Evolutionary conservation across 2,329 filamentous ascomycete species (phyloP).

Genomic region (Thyridium curvatum): DNA sequence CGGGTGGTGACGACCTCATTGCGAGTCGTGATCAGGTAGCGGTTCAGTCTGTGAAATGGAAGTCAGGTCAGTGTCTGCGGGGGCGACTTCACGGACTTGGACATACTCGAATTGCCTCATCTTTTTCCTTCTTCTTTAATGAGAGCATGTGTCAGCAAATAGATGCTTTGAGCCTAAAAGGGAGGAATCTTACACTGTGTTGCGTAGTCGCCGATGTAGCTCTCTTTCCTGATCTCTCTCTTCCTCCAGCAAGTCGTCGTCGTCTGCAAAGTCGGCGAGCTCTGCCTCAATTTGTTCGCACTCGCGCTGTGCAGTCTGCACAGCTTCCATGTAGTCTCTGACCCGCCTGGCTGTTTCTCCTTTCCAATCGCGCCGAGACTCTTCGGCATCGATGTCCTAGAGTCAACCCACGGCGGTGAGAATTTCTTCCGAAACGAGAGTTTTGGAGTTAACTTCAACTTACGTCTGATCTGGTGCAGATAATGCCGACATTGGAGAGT

Average conservation of each 20-base stretch:
- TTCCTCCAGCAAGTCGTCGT: slow-evolving; percentile 4
- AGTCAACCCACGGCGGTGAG: neutral
- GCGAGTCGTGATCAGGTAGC: slow-evolving; percentile 28
- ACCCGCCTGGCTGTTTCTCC: slow-evolving; percentile 13
- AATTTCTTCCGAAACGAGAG: neutral
- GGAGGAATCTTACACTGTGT: neutral
- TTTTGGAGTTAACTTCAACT: neutral
- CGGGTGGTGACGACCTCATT: slow-evolving; percentile 24
- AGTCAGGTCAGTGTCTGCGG: too few relatives aligned
- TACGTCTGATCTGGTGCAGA: slow-evolving; percentile 35
- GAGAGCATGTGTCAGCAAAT: too few relatives aligned
- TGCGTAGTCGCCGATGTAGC: neutral
- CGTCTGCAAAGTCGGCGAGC: slow-evolving; percentile 3
- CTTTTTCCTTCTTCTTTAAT: neutral
- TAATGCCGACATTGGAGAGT: slow-evolving; percentile 33
- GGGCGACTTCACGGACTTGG: too few relatives aligned
- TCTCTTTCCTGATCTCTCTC: slow-evolving; percentile 2
- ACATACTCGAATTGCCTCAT: slow-evolving; percentile 16
- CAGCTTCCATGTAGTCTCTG: slow-evolving; percentile 8
- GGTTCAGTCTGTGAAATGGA: too few relatives aligned
- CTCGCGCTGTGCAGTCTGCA: slow-evolving; percentile 7
- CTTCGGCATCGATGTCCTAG: slow-evolving; percentile 24
- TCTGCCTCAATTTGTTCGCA: slow-evolving; percentile 1
- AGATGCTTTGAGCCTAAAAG: too few relatives aligned
- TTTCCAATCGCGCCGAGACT: slow-evolving; percentile 23